Base-by-base conservation (phyloP, 2,329 filamentous ascomycete genomes). In the Talaromyces sp. region DNA sequence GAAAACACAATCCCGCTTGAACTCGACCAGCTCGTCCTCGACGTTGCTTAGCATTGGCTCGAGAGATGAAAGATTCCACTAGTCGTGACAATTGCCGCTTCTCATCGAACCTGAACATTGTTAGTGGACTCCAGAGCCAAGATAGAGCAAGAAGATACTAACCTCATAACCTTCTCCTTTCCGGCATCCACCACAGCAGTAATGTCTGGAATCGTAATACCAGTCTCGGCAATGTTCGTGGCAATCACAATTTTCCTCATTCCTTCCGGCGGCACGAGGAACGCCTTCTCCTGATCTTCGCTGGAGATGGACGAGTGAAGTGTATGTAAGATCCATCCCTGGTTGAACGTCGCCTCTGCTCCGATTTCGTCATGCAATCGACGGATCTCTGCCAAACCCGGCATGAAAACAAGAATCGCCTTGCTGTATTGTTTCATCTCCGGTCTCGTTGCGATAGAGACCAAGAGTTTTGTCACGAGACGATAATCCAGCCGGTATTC, bases 211-310 rank as follows among this genome's bases (percentile, higher is more conserved):
- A 99, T 99, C 0, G 95, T 99, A 71, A 99, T 96, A 79, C 95
- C 95, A 0, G 95, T 99, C 75, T 99, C 95, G 4, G 95, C 95
- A 73, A 99, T 99, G 72, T 99, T 99, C 14, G 95, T 99, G 1
- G 95, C 93, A 60, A 99, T 84, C 1, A 99, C 94, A 65, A 99
- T 95, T 78, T 99, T 99, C 65, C 93, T 86, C 61, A 87, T 82
- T 0, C 94, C 94, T 3, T 82, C 83, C 0, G 93, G 92, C 5
- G 95, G 95, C 0, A 96, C 78, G 5, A 91, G 80, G 73, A 99
- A 99, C 0, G 95, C 95, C 36, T 90, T 88, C 75, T 99, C 94
- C 73, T 99, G 95, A 64, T 99, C 95, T 69, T 98, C 94, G 54
- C 90, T 97, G 10, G 94, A 92, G 68, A 99, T 97, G 0, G 90